phyloP scores from a whole-genome alignment of 495 filamentous ascomycete genomes.

The Aspergillus sclerotiicarbonarius region DNA sequence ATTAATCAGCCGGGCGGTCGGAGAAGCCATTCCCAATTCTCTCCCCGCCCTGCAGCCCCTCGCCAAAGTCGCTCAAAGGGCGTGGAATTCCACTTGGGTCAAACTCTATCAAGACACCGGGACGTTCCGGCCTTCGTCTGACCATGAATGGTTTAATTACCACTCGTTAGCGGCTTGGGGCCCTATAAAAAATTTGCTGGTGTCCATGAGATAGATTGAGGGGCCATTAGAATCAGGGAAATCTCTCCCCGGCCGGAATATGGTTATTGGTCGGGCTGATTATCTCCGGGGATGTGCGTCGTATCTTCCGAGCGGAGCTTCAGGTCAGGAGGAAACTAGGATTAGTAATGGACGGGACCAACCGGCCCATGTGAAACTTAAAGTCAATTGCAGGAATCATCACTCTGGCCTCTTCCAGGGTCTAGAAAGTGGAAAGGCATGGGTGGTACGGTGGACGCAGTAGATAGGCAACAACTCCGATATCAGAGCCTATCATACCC shows the following conservation, averaged over 20 bases:
- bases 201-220: not conserved
- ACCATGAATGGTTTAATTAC: not conserved
- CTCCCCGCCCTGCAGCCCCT: slow-evolving; percentile 27
- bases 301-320: not conserved
- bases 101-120: slow-evolving; percentile 9
- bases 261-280: not conserved
- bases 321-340: not conserved
- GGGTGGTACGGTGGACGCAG: not conserved
- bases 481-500: no score
- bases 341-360: not conserved
- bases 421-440: not conserved
- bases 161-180: not conserved
- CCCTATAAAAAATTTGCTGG: not conserved
- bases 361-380: not conserved
- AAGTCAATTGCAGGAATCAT: slow-evolving; percentile 1
- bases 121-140: slow-evolving; percentile 7
- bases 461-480: no score
- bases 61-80: slow-evolving; percentile 7
- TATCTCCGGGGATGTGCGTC: not conserved
- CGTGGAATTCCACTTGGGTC: slow-evolving; percentile 4
- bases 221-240: not conserved
- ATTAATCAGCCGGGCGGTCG: not conserved
- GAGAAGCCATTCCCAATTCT: slow-evolving; percentile 30
- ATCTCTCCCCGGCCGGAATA: not conserved
- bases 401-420: not conserved